Base-by-base conservation (phyloP, 768 basidiomycete genomes). In the Termitomyces sp. region DNA sequence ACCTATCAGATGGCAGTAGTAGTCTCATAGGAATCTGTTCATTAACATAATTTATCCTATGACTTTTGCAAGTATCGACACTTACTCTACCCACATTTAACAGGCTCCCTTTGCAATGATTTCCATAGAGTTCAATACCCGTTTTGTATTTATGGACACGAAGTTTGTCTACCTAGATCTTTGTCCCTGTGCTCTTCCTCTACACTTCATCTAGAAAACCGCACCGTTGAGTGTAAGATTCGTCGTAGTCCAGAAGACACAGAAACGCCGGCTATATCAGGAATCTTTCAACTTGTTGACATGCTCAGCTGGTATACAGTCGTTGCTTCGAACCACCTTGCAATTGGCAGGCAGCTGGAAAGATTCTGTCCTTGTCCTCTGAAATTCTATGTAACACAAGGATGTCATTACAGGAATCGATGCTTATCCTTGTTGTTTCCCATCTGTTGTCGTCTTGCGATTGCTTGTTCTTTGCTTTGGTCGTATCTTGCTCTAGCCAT, bases 61-160 rank as follows among this genome's bases (percentile, higher is more conserved):
- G 46, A 46, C 48, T 44, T 51, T 45, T 32, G 55, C 44, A 52
- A 54, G 44, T 53, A 56, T 63, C n/a, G 55, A 46, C 58, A 53
- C 42, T 56, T 59, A 60, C 49, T 56, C 55, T 58, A 60, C 56
- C 20, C 54, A 56, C 49, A 61, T 62, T 40, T 60, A 55, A 58
- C 57, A 18, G 48, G 34, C 14, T 20, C 13, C 27, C 40, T 30
- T 58, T 49, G 52, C 59, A 60, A 50, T 56, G 42, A 49, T 43
- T 24, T 30, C 18, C 20, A 61, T 58, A 63, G 59, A 58, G 52
- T 61, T 54, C 55, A 55, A 58, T 55, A 55, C 55, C 64, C 53
- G 13, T 20, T 44, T 53, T 51, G 54, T 49, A 34, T 48, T 36
- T 57, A 47, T 30, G 53, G 42, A 44, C 42, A 44, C 27, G 50